phyloP scores from a whole-genome alignment of 2,329 filamentous ascomycete genomes.

The Botrytis tulipae region DNA sequence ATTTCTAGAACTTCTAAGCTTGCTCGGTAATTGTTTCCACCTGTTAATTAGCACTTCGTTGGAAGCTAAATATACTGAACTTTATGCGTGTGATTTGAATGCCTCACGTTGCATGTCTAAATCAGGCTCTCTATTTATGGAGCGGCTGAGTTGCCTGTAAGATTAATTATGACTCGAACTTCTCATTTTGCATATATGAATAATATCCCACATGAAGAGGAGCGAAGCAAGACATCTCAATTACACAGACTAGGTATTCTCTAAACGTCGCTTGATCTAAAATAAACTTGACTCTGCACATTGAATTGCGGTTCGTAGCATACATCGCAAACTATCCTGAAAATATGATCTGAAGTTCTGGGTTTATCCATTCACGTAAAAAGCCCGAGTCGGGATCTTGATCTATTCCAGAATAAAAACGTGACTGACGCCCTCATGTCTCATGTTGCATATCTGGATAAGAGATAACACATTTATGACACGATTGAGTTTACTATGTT shows the following conservation, averaged over 20 bases:
- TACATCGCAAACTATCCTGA: neutral
- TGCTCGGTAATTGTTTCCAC: neutral
- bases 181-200: neutral
- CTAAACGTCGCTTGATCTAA: neutral
- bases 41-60: neutral
- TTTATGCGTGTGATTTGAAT: neutral
- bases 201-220: neutral
- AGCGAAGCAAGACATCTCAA: neutral
- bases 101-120: neutral
- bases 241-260: neutral
- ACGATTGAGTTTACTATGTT: neutral
- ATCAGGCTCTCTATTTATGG: neutral
- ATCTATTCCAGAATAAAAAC: neutral
- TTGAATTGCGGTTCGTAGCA: neutral
- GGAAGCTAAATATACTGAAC: neutral
- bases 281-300: too few species aligned
- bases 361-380: neutral
- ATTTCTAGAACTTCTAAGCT: neutral
- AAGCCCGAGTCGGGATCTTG: neutral
- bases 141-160: too few species aligned
- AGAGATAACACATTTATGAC: neutral
- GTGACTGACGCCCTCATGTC: neutral
- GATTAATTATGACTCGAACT: neutral
- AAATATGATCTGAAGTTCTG: neutral
- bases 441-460: neutral